Conservation (phyloP, 2,329 filamentous ascomycete genomes). For the Neopestalotiopsis sp. region DNA sequence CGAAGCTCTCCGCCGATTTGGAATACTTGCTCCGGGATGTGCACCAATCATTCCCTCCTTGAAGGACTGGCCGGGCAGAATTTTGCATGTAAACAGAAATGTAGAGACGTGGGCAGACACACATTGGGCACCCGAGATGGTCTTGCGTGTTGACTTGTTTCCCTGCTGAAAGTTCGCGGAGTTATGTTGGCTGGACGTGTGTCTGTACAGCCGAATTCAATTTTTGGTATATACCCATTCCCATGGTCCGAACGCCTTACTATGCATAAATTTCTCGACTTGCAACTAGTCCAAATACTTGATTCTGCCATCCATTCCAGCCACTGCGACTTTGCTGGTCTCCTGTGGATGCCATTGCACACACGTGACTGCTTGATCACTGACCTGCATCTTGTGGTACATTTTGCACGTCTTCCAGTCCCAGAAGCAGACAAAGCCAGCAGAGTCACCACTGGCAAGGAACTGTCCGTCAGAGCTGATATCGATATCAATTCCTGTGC, state of each 20-base stretch:
- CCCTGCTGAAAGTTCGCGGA: background rate
- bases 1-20: too few species aligned
- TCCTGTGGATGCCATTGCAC: slow-evolving; percentile 98
- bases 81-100: too few species aligned
- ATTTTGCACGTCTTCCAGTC: slow-evolving; percentile 99
- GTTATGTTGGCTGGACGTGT: background rate
- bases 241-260: slow-evolving; percentile 5
- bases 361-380: slow-evolving; percentile 82
- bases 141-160: background rate
- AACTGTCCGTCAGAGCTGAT: slow-evolving; percentile 93
- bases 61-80: too few species aligned
- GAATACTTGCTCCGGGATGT: too few species aligned
- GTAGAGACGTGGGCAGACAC: too few species aligned
- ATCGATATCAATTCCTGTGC: slow-evolving; percentile 88
- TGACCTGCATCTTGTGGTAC: slow-evolving; percentile 93
- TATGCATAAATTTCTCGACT: background rate
- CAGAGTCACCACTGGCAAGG: slow-evolving; percentile 83
- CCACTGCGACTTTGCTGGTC: slow-evolving; percentile 90
- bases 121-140: background rate
- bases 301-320: slow-evolving; percentile 86
- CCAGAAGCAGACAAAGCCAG: slow-evolving; percentile 93
- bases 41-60: too few species aligned
- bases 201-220: slow-evolving; percentile 5
- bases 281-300: slow-evolving; percentile 84
- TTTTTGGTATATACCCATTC: slow-evolving; percentile 10